Percentiles rank a stretch among this genome's conserved stretches.
Conservation (phyloP, 805 yeast species). For the Candida qinlingensis region DNA sequence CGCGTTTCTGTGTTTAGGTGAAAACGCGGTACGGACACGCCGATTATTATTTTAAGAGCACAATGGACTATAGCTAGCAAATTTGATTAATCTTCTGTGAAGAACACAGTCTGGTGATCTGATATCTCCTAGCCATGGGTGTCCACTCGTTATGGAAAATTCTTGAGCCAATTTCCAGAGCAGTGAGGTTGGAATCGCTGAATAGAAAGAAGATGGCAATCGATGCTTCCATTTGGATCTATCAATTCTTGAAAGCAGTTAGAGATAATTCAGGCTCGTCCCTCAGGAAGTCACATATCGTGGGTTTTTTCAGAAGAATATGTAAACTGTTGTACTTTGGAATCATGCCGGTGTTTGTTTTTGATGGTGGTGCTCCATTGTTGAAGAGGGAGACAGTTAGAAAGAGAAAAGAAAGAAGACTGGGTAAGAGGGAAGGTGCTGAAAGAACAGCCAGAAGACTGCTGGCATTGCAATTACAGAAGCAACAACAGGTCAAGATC, state of each 20-base stretch:
- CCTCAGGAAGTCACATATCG: conserved; percentile 74
- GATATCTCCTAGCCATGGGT: conserved; percentile 56
- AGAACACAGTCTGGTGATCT: too few species aligned
- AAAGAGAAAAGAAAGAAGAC: conserved; percentile 65
- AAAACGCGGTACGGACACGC: too few species aligned
- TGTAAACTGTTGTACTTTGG: conserved; percentile 88
- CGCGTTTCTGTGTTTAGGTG: neutral
- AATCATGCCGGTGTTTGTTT: conserved; percentile 82
- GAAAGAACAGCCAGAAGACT: conserved; percentile 73
- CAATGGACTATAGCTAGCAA: too few species aligned
- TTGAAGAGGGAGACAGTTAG: conserved; percentile 75
- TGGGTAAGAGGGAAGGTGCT: conserved; percentile 67
- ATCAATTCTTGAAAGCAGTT: conserved; percentile 93
- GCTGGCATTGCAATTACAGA: conserved; percentile 73
- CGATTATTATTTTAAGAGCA: too few species aligned
- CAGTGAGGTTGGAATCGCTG: conserved; percentile 83
- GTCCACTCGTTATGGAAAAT: conserved; percentile 94
- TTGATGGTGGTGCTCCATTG: conserved; percentile 92
- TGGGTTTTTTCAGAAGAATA: conserved; percentile 93
- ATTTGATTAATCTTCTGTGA: too few species aligned
- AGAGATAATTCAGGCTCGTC: conserved; percentile 80
- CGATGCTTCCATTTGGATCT: conserved; percentile 98
- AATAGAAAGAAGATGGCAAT: conserved; percentile 79
- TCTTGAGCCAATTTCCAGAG: conserved; percentile 82
- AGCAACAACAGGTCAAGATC: conserved; percentile 16